phyloP scores from a whole-genome alignment of 2,329 filamentous ascomycete genomes.

The Rhynchosporium graminicola region DNA sequence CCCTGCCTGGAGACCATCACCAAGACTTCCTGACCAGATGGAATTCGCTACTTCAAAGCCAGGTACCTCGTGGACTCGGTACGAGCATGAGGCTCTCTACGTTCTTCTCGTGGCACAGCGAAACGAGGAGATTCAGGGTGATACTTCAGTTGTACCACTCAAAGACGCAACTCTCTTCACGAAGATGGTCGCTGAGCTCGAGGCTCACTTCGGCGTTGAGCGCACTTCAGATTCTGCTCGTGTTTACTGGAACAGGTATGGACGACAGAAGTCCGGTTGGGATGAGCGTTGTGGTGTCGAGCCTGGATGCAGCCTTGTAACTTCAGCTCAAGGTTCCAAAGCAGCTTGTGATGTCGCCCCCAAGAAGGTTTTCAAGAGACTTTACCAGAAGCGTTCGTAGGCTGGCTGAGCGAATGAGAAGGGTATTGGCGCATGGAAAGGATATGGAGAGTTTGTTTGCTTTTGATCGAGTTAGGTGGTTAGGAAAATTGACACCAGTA shows the following conservation, averaged over 20 bases:
- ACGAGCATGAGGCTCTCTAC: constrained; percentile 3
- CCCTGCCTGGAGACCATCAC: not conserved
- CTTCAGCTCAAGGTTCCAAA: constrained; percentile 1
- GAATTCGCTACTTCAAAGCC: not conserved
- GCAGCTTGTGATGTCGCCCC: not conserved
- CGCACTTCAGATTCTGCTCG: not conserved
- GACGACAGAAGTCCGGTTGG: not conserved
- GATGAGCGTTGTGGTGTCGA: constrained; percentile 8
- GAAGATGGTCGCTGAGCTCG: not conserved
- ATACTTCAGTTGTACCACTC: not conserved
- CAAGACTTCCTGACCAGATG: not conserved
- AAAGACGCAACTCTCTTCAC: not conserved
- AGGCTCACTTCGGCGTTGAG: not conserved
- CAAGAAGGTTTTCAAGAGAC: too few relatives aligned
- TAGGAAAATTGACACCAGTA: too few relatives aligned
- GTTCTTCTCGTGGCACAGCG: constrained; percentile 4
- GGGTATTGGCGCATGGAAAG: too few relatives aligned
- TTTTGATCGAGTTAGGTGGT: too few relatives aligned
- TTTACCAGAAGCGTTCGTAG: too few relatives aligned
- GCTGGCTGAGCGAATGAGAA: too few relatives aligned
- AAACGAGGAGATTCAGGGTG: not conserved
- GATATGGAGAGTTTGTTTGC: too few relatives aligned
- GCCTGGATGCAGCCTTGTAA: not conserved
- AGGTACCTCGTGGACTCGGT: not conserved
- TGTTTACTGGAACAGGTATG: constrained; percentile 5